A percentile compares a stretch with the other conserved stretches of the same genome.
Conservation (phyloP, 192 early-diverging fungal species). For the Mortierella claussenii region DNA sequence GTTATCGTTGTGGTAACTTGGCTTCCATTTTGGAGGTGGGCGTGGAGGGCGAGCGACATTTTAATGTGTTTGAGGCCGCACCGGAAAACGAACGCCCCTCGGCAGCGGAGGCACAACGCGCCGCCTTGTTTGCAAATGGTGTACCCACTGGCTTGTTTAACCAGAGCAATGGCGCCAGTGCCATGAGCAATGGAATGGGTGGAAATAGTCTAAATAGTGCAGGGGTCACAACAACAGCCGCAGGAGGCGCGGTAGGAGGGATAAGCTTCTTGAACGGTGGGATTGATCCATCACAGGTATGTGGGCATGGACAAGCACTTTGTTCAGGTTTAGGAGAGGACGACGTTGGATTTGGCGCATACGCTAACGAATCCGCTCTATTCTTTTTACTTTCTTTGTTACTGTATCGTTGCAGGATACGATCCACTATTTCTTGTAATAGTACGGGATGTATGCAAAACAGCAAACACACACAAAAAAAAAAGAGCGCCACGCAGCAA, state of each 20-base stretch:
- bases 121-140: constrained; percentile 42
- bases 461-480: no score
- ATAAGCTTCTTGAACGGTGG: constrained; percentile 2
- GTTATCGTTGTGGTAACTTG: constrained; percentile 88
- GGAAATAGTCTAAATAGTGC: constrained; percentile 1
- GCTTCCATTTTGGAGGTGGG: constrained; percentile 87
- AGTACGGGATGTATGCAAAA: no score
- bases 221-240: neutral
- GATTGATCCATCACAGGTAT: constrained; percentile 34
- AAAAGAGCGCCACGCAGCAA: no score
- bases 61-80: constrained; percentile 91
- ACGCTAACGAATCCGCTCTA: neutral
- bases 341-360: neutral
- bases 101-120: constrained; percentile 32
- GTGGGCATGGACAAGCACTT: neutral
- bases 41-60: constrained; percentile 77
- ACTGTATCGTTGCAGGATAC: constrained; percentile 26
- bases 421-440: constrained; percentile 54
- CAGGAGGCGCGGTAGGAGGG: no score
- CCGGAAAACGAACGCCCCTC: constrained; percentile 76
- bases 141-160: constrained; percentile 10
- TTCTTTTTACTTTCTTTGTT: neutral
- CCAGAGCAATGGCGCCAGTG: neutral
- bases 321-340: no score
- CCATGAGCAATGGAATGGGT: neutral